phyloP scores from a whole-genome alignment of 2,329 filamentous ascomycete species.

The Coniochaeta hoffmannii region DNA sequence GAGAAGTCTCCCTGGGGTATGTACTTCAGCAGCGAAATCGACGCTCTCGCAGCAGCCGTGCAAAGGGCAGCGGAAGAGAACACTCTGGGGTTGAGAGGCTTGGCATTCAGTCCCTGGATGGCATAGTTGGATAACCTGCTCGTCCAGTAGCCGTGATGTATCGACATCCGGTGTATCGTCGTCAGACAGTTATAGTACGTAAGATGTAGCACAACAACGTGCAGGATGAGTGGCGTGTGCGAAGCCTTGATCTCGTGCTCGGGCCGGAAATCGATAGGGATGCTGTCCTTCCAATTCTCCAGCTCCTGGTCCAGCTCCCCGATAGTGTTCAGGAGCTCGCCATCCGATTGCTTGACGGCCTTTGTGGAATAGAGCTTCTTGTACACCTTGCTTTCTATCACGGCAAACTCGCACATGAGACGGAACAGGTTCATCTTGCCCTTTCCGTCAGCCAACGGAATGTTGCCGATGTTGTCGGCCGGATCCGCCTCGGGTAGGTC shows the following conservation, averaged over 20 bases:
- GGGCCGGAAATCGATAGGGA: constrained; percentile 92
- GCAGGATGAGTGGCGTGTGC: constrained; percentile 87
- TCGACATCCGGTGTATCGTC: constrained; percentile 96
- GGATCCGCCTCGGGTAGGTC: constrained; percentile 89
- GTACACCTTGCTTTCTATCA: constrained; percentile 92
- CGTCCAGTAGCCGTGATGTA: constrained; percentile 98
- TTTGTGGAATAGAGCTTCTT: constrained; percentile 88
- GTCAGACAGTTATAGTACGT: constrained; percentile 97
- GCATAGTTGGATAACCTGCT: constrained; percentile 91
- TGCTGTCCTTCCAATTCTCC: constrained; percentile 93
- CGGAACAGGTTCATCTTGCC: constrained; percentile 93
- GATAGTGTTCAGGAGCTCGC: constrained; percentile 89
- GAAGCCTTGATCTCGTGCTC: constrained; percentile 93
- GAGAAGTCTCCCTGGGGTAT: constrained; percentile 92
- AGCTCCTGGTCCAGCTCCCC: constrained; percentile 84
- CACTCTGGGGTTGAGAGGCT: constrained; percentile 84
- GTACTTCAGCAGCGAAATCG: constrained; percentile 90
- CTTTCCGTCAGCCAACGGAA: constrained; percentile 80
- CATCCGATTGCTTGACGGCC: constrained; percentile 84
- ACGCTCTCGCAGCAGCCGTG: constrained; percentile 85
- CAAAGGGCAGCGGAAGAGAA: constrained; percentile 92
- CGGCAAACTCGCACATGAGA: constrained; percentile 82
- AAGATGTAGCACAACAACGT: constrained; percentile 91
- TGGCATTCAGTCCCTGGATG: constrained; percentile 85
- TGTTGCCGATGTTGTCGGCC: constrained; percentile 87